Evolutionary conservation across 2,329 filamentous ascomycete species (phyloP), one percentile per base, ranked within the genome.

Genomic region (Epichloe gansuensis): DNA sequence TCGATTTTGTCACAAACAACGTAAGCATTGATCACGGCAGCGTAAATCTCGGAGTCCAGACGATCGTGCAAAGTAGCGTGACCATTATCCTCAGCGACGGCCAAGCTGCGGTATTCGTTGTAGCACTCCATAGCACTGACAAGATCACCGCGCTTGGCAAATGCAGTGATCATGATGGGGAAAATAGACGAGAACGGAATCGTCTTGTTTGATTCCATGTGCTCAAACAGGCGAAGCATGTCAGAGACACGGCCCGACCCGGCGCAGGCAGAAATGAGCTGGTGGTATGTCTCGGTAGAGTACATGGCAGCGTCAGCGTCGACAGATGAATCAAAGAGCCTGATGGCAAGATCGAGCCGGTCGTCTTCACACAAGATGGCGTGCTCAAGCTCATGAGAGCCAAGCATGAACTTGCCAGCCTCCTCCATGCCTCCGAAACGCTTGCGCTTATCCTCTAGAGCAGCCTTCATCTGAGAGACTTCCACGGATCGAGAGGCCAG

Each of bases 141-240:
- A 45, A 97, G 72, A 65, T 97, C 90, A 48, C 90, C 87, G 11
- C 79, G 80, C 43, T 80, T 79, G 55, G 88, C 88, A 64, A 95
- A 97, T 0, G 91, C 90, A n/a, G 86, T 83, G 66, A 98, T 96
- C 88, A 98, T 95, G 17, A 85, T 80, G 1, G 90, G 86, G 70
- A 95, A 97, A 50, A 91, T 88, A 46, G 85, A 82, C 5, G 89
- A 85, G 54, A 85, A 83, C 0, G 91, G 88, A 15, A 81, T 78
- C 23, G 88, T 80, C 53, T 83, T 83, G 60, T 80, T 83, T 38
- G 78, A 72, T 67, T 95, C 89, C 90, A 97, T 94, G 67, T 97
- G 89, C 58, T 88, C 85, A 62, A 91, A 95, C 21, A 97, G 78
- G 54, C 84, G 82, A 37, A 94, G 82, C 91, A 98, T 97, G 56